phyloP scores from a whole-genome alignment of 2,329 filamentous ascomycete genomes.

The Alternaria sp. region DNA sequence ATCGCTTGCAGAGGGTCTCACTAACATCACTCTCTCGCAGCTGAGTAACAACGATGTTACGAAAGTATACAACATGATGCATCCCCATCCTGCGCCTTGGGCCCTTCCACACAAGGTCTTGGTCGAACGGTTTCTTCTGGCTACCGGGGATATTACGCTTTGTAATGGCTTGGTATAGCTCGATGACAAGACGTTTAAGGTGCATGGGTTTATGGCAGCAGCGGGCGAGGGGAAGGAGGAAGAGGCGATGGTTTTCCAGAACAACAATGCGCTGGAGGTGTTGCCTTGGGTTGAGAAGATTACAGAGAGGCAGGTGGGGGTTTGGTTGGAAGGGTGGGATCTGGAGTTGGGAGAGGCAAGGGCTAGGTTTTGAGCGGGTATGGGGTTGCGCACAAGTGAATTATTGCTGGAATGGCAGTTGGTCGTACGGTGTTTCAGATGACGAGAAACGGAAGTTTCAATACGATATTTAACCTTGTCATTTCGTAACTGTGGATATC shows the following conservation, averaged over 20 bases:
- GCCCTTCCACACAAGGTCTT: not conserved
- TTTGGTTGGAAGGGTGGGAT: conserved; percentile 2
- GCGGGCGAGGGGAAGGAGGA: not conserved
- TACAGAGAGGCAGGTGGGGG: not conserved
- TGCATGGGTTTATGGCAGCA: not conserved
- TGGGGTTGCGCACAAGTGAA: not conserved
- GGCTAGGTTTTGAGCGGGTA: not conserved
- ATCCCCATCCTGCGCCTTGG: conserved; percentile 4
- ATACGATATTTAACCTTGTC: not conserved
- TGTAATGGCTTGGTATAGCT: conserved; percentile 3
- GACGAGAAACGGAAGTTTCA: not conserved
- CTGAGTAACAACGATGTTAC: not conserved
- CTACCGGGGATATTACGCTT: not conserved
- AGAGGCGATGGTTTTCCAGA: not conserved
- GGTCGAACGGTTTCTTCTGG: not conserved
- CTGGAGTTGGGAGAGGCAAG: not conserved
- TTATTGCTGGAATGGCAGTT: not conserved
- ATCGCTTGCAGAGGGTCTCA: not conserved
- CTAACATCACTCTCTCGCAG: not conserved
- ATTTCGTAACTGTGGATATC: not conserved
- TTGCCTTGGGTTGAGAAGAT: conserved; percentile 1
- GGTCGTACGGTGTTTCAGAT: no score
- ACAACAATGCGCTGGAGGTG: not conserved
- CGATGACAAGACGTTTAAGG: not conserved
- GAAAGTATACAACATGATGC: conserved; percentile 10